Conservation (phyloP, 1,284 basidiomycete genomes). For the Ceratorhiza oryzae-sativae region DNA sequence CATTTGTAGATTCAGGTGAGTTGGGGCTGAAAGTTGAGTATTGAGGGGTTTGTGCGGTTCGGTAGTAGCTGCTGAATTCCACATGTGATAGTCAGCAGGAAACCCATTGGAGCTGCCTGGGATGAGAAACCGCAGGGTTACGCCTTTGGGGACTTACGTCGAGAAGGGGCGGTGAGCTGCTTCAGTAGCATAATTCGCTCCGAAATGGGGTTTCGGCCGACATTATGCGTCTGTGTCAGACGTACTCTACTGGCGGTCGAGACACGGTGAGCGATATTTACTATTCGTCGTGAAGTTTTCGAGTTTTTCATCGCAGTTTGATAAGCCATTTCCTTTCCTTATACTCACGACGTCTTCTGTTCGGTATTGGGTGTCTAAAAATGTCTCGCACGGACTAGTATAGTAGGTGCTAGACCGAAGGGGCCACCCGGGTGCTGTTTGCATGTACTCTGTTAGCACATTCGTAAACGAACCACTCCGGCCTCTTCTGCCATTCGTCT, state of each 20-base stretch:
- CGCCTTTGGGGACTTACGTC: slow-evolving; percentile 46
- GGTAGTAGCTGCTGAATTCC: neutral
- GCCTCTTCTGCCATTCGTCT: slow-evolving; percentile 39
- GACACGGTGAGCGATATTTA: slow-evolving; percentile 48
- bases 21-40: neutral
- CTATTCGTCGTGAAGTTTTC: neutral
- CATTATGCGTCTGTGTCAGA: no score
- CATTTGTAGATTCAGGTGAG: slow-evolving; percentile 8
- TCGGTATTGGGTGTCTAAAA: no score
- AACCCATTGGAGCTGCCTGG: neutral
- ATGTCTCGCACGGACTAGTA: no score
- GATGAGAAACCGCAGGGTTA: slow-evolving; percentile 31
- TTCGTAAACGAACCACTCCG: slow-evolving; percentile 40
- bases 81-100: slow-evolving; percentile 5
- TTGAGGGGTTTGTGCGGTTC: neutral
- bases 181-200: neutral
- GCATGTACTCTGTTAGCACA: no score
- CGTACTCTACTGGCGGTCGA: slow-evolving; percentile 50
- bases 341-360: slow-evolving; percentile 44
- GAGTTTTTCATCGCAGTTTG: neutral
- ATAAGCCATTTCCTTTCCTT: slow-evolving; percentile 6
- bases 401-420: no score
- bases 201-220: no score
- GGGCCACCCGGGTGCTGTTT: no score
- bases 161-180: slow-evolving; percentile 46